Evolutionary conservation across 768 basidiomycete species (phyloP), one percentile per base, ranked within the genome.

Genomic region (Rhizopogon rudus): DNA sequence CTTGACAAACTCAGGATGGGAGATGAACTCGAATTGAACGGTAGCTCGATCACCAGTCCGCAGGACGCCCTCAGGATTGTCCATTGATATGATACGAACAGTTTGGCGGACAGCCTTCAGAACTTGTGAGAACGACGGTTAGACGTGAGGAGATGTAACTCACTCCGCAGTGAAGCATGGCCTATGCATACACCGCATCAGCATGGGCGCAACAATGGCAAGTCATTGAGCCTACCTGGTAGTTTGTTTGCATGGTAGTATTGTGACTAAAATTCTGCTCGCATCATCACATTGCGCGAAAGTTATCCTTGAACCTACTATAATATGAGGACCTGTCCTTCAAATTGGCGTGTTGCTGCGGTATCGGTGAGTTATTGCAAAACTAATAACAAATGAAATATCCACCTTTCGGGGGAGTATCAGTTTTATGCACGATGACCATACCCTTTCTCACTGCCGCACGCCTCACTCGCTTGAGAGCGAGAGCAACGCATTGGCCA

Each of bases 11-110:
- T 97, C 96, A 0, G 92, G 88, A 52, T 89, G 87, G 13, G 90
- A 87, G 53, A 96, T 91, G 65, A 98, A 96, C 73, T 98, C 92
- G 62, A 98, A 98, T 35, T 82, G 81, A n/a, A 98, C 93, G 3
- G 87, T 93, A 3, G 93, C 92, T 33, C 94, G 82, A 66, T 99
- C 97, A 4, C 97, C 97, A 0, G 96, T 99, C 17, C 96, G 86
- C 29, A 99, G 76, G 39, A 96, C 77, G 12, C 88, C 88, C 64
- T 91, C 87, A 6, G 92, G 90, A 60, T 93, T 87, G 65, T 98
- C 94, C 80, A 94, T 91, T 41, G 77, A 83, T n/a, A 93, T 69
- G 60, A 97, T 94, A 52, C 88, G 81, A 17, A 96, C 94, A 1
- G 94, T 97, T 74, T 97, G 94, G 31, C 91, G 85, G 39, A 94